phyloP scores from a whole-genome alignment of 2,329 filamentous ascomycete species.

The Neofusicoccum ribis region DNA sequence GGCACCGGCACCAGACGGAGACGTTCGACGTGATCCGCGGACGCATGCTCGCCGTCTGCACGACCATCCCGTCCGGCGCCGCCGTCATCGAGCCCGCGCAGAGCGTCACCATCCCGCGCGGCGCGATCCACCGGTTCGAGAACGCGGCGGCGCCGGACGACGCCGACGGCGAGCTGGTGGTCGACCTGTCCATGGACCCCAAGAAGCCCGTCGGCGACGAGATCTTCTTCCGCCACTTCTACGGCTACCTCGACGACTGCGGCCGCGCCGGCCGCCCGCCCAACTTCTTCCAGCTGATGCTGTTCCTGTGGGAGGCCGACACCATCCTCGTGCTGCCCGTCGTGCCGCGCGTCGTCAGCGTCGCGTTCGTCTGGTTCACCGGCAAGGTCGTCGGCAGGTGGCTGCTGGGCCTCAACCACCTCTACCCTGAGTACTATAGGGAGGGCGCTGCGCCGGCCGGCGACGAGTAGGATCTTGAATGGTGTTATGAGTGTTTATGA shows the following conservation, averaged over 20 bases:
- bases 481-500: too few species aligned
- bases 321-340: slow-evolving; percentile 15
- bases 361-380: slow-evolving; percentile 2
- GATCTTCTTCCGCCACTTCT: slow-evolving; percentile 19
- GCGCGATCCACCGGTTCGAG: slow-evolving; percentile 16
- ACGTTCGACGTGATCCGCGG: slow-evolving; percentile 4
- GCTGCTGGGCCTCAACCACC: slow-evolving; percentile 3
- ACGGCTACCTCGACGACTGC: slow-evolving; percentile 18
- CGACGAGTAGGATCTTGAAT: background rate
- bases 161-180: slow-evolving; percentile 10
- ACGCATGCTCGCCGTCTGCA: slow-evolving; percentile 1
- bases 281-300: slow-evolving; percentile 15
- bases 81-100: background rate
- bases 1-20: slow-evolving; percentile 11
- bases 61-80: background rate
- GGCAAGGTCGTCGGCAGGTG: background rate
- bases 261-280: background rate
- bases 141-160: background rate
- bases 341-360: background rate
- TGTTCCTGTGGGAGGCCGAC: slow-evolving; percentile 14
- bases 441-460: background rate
- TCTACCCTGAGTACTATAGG: slow-evolving; percentile 5
- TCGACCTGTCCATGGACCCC: slow-evolving; percentile 16
- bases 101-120: slow-evolving; percentile 12
- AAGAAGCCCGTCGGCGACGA: slow-evolving; percentile 9